Evolutionary conservation across 306 rosid genomes (phyloP), one percentile per base, ranked within the genome.

Genomic region (Casuarina cunninghamiana): DNA sequence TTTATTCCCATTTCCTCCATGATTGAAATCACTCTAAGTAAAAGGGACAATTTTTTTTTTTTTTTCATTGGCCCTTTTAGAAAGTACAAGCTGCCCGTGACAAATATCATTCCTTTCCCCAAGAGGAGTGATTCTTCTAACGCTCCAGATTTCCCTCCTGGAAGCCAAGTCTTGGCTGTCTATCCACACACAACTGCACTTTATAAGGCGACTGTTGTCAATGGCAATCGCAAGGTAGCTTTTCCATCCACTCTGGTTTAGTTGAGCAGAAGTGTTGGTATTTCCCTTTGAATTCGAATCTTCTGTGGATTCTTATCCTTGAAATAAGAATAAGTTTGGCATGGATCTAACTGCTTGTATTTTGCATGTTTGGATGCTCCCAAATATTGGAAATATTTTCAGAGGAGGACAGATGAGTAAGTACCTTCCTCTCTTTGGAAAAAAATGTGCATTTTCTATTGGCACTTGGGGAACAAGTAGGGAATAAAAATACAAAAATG

Each of bases 161-260:
- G 99, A 83, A 90, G 80, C 76, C 98, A 87, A 49, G 98, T 95
- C 75, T 86, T 95, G 84, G 99, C 99, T 42, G 99, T 95, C 76
- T 95, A 95, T 90, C 99, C 99, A 75, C 93, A 96, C 77, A 95
- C 99, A 46, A 95, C 97, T 71, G 99, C 99, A 67, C 98, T 95
- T 32, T 95, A 95, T 74, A 95, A 91, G 88, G 99, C 99, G 69
- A 95, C 99, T 5, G 99, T 95, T 78, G 98, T 93, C 80, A 93
- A 88, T 65, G 89, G 88, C 82, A 90, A 81, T 82, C 97, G 97
- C 89, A 90, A 92, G 95, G 99, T 95, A 80, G 82, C 45, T 49
- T 72, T 60, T 86, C 78, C 69, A 15, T 78, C n/a, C 57, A 46
- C 61, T 63, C 81, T 73, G 44, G 38, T 70, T n/a, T 42, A 16